These are phyloP conservation scores for Claviceps paspali DNA, from an alignment of 2,329 filamentous ascomycete species.

Conservation along the genomic window DNA sequence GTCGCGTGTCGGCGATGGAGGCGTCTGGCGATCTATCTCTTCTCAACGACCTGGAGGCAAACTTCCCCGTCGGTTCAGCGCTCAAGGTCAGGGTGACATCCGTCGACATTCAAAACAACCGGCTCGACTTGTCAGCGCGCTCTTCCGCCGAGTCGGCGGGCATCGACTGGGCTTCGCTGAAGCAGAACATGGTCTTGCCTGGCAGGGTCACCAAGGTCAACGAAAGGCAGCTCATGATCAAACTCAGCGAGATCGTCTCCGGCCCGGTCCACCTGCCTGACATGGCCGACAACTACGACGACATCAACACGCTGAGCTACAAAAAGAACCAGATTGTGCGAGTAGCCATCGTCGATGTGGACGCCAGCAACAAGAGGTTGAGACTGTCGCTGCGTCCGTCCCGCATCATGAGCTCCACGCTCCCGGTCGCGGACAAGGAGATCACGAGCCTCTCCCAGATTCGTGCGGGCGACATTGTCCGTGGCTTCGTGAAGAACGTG, in stretches of 20 bases:
- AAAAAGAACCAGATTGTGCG: slow-evolving; percentile 76
- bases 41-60: slow-evolving; percentile 56
- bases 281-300: slow-evolving; percentile 70
- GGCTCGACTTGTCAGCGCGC: slow-evolving; percentile 70
- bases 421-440: slow-evolving; percentile 68
- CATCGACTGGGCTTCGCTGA: slow-evolving; percentile 56
- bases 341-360: slow-evolving; percentile 70
- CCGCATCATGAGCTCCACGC: slow-evolving; percentile 71
- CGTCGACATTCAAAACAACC: slow-evolving; percentile 57
- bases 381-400: slow-evolving; percentile 74
- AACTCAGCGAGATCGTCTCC: slow-evolving; percentile 65
- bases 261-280: slow-evolving; percentile 73
- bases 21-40: slow-evolving; percentile 75
- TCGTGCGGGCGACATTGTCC: slow-evolving; percentile 60
- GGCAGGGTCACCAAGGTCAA: slow-evolving; percentile 74
- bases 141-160: slow-evolving; percentile 32
- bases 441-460: slow-evolving; percentile 58
- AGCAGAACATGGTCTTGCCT: slow-evolving; percentile 65
- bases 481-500: slow-evolving; percentile 85
- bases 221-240: slow-evolving; percentile 70
- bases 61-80: slow-evolving; percentile 84
- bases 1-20: slow-evolving; percentile 68
- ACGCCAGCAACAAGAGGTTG: slow-evolving; percentile 71
- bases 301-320: slow-evolving; percentile 60
- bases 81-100: slow-evolving; percentile 64